phyloP scores from a whole-genome alignment of 768 basidiomycete species.

The Suillus subalutaceus region DNA sequence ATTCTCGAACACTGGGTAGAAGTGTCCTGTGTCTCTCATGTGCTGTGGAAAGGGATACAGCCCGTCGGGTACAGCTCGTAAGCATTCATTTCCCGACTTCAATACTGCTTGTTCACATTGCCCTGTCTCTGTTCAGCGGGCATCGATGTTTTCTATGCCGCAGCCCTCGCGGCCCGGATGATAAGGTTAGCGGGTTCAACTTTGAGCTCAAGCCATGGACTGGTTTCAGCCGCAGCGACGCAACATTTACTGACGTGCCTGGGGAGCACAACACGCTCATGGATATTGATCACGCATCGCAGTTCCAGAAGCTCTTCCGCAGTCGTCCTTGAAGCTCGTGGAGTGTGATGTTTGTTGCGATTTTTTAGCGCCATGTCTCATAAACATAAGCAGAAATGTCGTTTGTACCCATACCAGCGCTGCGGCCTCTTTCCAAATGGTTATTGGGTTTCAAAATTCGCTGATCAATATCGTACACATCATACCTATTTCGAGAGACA shows the following conservation, averaged over 20 bases:
- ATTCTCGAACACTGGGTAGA: conserved; percentile 31
- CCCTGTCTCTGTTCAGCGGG: conserved; percentile 14
- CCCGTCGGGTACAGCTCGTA: conserved; percentile 27
- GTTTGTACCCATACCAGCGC: neutral
- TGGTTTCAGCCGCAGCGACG: conserved; percentile 25
- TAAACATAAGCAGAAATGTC: neutral
- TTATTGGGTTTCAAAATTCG: neutral
- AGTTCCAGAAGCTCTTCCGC: conserved; percentile 34
- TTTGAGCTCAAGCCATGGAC: conserved; percentile 30
- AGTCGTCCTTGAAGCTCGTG: conserved; percentile 27
- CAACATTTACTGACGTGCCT: conserved; percentile 28
- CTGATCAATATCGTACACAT: neutral
- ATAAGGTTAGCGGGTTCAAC: conserved; percentile 33
- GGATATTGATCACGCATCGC: conserved; percentile 34
- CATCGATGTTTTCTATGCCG: conserved; percentile 31
- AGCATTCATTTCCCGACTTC: conserved; percentile 5
- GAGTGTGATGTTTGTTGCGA: conserved; percentile 16
- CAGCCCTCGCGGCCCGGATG: conserved; percentile 24
- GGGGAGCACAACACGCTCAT: conserved; percentile 34
- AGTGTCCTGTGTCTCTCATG: conserved; percentile 32
- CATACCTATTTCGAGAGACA: no score
- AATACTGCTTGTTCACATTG: conserved; percentile 4
- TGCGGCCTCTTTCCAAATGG: neutral
- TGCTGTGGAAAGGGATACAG: conserved; percentile 32
- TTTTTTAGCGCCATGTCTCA: neutral